These are phyloP conservation scores for Lentinus tigrinus DNA, from an alignment of 768 basidiomycete genomes.

Conservation along the genomic window DNA sequence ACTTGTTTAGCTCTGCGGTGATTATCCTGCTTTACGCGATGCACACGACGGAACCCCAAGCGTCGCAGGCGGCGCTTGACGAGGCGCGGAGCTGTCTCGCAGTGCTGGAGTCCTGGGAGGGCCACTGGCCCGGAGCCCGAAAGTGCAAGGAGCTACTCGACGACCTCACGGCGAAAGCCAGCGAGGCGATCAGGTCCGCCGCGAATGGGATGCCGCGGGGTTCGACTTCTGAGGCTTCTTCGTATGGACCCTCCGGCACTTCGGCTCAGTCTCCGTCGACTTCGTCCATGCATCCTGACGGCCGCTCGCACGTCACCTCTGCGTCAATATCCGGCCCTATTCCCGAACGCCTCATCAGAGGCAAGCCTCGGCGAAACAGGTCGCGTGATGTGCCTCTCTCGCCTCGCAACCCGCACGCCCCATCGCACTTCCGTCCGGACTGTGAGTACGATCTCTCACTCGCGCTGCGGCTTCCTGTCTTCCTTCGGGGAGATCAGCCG, in stretches of 20 bases:
- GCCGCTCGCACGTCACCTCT: conserved; percentile 11
- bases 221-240: conserved; percentile 16
- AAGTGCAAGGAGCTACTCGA: conserved; percentile 82
- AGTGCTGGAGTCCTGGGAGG: conserved; percentile 80
- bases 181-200: conserved; percentile 54
- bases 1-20: conserved; percentile 85
- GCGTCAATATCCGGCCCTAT: conserved; percentile 21
- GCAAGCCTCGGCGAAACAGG: conserved; percentile 28
- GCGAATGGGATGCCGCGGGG: conserved; percentile 21
- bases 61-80: conserved; percentile 73
- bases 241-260: conserved; percentile 2
- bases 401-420: conserved; percentile 24
- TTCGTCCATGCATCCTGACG: conserved; percentile 17
- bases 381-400: conserved; percentile 33
- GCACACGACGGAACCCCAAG: conserved; percentile 69
- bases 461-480: conserved; percentile 4
- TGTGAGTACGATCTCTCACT: conserved; percentile 25
- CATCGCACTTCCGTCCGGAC: conserved; percentile 31
- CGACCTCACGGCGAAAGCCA: conserved; percentile 68
- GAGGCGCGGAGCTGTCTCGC: conserved; percentile 73
- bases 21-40: conserved; percentile 84
- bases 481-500: conserved; percentile 19
- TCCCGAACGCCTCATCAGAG: conserved; percentile 25
- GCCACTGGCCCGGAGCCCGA: conserved; percentile 82
- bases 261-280: conserved; percentile 17